Conservation (phyloP, 2,329 filamentous ascomycete genomes). For the Davidsoniella neocaledoniae region DNA sequence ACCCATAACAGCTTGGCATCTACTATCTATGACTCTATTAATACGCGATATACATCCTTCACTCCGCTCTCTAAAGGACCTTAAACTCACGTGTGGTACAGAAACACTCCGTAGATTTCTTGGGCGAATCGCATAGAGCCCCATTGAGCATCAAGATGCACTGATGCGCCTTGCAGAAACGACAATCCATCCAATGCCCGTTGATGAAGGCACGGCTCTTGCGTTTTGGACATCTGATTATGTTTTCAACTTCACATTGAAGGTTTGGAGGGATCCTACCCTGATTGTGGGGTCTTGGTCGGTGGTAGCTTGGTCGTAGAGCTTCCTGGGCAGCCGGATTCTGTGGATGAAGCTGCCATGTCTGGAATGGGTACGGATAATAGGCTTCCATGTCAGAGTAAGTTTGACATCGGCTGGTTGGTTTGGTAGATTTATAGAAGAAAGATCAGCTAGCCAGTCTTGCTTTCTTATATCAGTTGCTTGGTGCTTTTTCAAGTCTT, state of each 20-base stretch:
- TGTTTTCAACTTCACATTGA: conserved; percentile 3
- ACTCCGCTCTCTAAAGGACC: not conserved
- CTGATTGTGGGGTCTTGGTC: too few relatives aligned
- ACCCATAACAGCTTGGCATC: conserved; percentile 8
- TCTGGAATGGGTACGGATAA: too few relatives aligned
- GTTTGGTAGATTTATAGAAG: too few relatives aligned
- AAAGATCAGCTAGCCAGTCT: too few relatives aligned
- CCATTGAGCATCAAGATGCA: conserved; percentile 1
- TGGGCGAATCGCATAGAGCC: conserved; percentile 4
- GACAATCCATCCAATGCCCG: not conserved
- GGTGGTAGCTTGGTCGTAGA: too few relatives aligned
- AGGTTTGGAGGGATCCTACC: not conserved
- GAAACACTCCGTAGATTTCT: not conserved
- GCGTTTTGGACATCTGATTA: conserved; percentile 4
- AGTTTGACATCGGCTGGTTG: too few relatives aligned
- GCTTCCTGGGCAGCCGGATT: too few relatives aligned
- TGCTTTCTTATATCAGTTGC: too few relatives aligned
- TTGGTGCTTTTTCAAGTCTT: too few relatives aligned
- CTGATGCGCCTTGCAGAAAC: conserved; percentile 6
- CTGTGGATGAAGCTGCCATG: too few relatives aligned
- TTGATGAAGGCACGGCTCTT: not conserved
- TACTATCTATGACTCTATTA: conserved; percentile 10
- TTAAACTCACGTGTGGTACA: conserved; percentile 9
- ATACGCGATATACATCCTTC: not conserved
- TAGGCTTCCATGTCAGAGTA: too few relatives aligned